These are phyloP conservation scores for Letharia lupina DNA, from an alignment of 495 filamentous ascomycete genomes.

Conservation along the genomic window DNA sequence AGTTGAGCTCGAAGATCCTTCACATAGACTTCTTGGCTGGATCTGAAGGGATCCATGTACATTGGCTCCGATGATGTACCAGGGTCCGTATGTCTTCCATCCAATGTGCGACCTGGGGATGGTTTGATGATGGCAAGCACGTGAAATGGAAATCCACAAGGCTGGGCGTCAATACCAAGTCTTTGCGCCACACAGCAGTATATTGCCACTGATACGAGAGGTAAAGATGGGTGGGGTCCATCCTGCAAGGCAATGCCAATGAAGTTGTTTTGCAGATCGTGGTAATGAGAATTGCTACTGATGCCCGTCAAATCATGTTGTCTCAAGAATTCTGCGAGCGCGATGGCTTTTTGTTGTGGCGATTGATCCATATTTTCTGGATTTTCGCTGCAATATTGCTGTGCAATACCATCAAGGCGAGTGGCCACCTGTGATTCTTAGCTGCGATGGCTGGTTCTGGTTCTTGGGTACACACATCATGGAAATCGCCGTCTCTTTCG, in stretches of 20 bases:
- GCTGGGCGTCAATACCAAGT: slow-evolving; percentile 60
- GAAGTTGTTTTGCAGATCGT: slow-evolving; percentile 74
- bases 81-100: slow-evolving; percentile 47
- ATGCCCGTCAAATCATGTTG: slow-evolving; percentile 61
- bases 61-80: slow-evolving; percentile 45
- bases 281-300: slow-evolving; percentile 53
- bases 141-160: slow-evolving; percentile 71
- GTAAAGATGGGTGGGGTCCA: slow-evolving; percentile 59
- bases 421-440: slow-evolving; percentile 43
- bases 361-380: slow-evolving; percentile 43
- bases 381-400: slow-evolving; percentile 41
- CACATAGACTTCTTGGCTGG: slow-evolving; percentile 54
- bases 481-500: slow-evolving; percentile 58
- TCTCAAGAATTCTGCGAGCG: slow-evolving; percentile 57
- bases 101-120: slow-evolving; percentile 49
- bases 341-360: slow-evolving; percentile 57
- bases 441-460: slow-evolving; percentile 5
- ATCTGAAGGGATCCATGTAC: slow-evolving; percentile 79
- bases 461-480: slow-evolving; percentile 47
- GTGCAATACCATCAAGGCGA: slow-evolving; percentile 55
- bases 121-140: slow-evolving; percentile 66
- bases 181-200: slow-evolving; percentile 59
- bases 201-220: slow-evolving; percentile 67
- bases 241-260: slow-evolving; percentile 61
- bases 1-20: slow-evolving; percentile 52